Evolutionary conservation across 192 early-diverging fungal species (phyloP), one percentile per base, ranked within the genome.

Genomic region (Geranomyces variabilis): DNA sequence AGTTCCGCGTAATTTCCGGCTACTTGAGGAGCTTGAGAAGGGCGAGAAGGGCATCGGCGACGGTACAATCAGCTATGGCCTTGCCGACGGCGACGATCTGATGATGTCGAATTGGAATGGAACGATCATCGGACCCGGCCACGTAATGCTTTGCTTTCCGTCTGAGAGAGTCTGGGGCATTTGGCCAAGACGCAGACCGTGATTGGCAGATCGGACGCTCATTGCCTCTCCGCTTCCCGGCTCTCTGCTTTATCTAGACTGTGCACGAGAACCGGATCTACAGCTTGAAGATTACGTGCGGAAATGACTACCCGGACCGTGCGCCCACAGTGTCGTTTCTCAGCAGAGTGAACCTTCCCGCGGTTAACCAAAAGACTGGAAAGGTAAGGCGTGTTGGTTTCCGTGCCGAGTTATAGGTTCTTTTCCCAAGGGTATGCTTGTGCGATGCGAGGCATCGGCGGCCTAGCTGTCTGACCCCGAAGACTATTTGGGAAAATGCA

Each of bases 231-330:
- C 5, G 5, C 36, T 7, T 7, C 36, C 10, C 36, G 5, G 3
- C 36, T 3, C 36, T 3, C 10, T 41, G 36, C 36, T 41, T 41
- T 10, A 49, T 67, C 26, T 79, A 95, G 93, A 90, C 93, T 21
- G 87, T 91, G n/a, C 94, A 96, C 73, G 95, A 99, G 77, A 97
- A 96, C 85, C 88, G 95, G 43, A 96, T 99, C 76, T 98, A 99
- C 81, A 86, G 86, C 62, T 80, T 99, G 31, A 86, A 84, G 76
- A 81, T 99, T 43, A 76, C 78, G 72, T 99, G 97, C 71, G 94
- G 92, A 43, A 77, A 88, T 0, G 67, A 90, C 17, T 99, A 99
- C 77, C 97, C 97, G 29, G 86, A 92, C 71, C 53, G 72, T 21
- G 87, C 95, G 24, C 97, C 97, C 0, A 66, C 67, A 4, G 89